Conservation (phyloP, 768 basidiomycete species). For the Boletus eberwhitei region DNA sequence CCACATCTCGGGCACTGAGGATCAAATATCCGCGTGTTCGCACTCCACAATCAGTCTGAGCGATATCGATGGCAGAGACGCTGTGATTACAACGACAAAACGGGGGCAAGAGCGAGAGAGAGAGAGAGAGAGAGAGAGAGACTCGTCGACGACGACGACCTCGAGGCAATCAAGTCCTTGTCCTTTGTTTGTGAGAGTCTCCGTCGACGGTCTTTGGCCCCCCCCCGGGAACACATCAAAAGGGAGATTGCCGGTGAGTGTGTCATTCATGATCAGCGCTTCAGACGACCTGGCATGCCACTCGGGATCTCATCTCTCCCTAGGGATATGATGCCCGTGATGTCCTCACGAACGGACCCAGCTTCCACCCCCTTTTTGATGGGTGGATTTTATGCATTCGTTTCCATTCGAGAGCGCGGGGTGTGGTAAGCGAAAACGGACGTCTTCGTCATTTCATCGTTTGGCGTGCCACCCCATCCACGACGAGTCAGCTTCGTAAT, state of each 20-base stretch:
- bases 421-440: constrained; percentile 12
- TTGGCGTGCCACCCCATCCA: constrained; percentile 11
- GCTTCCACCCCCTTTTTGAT: background rate
- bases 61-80: background rate
- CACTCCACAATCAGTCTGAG: background rate
- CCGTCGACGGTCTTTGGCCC: too few relatives aligned
- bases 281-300: background rate
- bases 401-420: constrained; percentile 5
- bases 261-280: constrained; percentile 27
- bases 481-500: constrained; percentile 11
- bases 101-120: too few relatives aligned
- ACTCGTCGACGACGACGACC: too few relatives aligned
- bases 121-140: too few relatives aligned
- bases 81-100: background rate
- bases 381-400: too few relatives aligned
- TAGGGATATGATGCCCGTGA: constrained; percentile 9
- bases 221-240: background rate
- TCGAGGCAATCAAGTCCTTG: too few relatives aligned
- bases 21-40: constrained; percentile 2
- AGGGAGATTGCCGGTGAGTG: background rate
- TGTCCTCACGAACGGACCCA: background rate
- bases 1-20: background rate
- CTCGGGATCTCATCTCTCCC: constrained; percentile 10
- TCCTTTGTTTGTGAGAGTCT: too few relatives aligned
- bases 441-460: constrained; percentile 6